These are phyloP conservation scores for Sarocladium oryzae DNA, from an alignment of 2,329 filamentous ascomycete species.

Conservation along the genomic window DNA sequence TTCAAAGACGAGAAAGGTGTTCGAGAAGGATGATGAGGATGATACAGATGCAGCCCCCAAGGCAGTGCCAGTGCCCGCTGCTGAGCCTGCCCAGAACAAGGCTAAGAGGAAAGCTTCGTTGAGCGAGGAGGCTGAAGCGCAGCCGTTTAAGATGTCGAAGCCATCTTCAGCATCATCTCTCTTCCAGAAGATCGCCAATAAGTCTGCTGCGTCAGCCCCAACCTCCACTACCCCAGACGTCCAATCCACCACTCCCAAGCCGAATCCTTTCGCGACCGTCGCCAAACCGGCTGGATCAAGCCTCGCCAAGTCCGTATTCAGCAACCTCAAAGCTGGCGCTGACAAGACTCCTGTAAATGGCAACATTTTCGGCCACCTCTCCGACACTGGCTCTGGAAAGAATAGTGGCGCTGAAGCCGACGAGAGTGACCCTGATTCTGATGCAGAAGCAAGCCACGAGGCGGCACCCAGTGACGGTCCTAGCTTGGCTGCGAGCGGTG, in stretches of 20 bases:
- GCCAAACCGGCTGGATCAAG: constrained; percentile 29
- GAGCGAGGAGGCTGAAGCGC: constrained; percentile 39
- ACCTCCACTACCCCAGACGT: constrained; percentile 22
- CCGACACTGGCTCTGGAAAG: constrained; percentile 45
- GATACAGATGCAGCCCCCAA: constrained; percentile 9
- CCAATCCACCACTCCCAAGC: constrained; percentile 21
- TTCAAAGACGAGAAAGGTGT: constrained; percentile 44
- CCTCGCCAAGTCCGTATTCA: constrained; percentile 37
- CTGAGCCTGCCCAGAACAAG: constrained; percentile 29
- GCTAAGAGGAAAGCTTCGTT: constrained; percentile 47
- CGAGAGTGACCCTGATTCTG: constrained; percentile 35
- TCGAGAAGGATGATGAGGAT: constrained; percentile 30
- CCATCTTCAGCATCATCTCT: constrained; percentile 48
- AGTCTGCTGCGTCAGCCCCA: constrained; percentile 29
- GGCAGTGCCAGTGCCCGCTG: constrained; percentile 17
- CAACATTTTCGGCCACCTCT: constrained; percentile 57
- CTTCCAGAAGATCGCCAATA: constrained; percentile 53
- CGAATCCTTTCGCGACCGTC: constrained; percentile 24
- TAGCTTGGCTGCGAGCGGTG: constrained; percentile 34
- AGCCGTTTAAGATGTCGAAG: constrained; percentile 45
- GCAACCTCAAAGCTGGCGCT: constrained; percentile 29
- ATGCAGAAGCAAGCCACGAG: constrained; percentile 36
- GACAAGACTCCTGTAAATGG: constrained; percentile 16
- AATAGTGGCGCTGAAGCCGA: constrained; percentile 44
- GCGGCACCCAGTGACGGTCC: constrained; percentile 36